These are phyloP conservation scores for Bretziella fagacearum DNA, from an alignment of 2,329 filamentous ascomycete species.

Conservation along the genomic window DNA sequence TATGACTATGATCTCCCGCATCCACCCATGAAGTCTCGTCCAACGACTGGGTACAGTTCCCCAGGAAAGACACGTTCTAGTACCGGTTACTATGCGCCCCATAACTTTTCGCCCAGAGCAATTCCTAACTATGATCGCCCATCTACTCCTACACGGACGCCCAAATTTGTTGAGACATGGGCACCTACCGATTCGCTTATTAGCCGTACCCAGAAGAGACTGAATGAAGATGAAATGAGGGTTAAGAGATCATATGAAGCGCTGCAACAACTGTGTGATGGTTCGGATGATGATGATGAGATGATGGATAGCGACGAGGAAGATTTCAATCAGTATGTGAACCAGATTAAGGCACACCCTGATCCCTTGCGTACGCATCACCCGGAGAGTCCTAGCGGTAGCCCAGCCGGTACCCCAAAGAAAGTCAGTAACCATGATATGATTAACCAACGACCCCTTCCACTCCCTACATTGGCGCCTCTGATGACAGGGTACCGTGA, in stretches of 20 bases:
- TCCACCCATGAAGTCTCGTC: conserved; percentile 13
- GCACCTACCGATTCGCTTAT: conserved; percentile 36
- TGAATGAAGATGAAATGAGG: conserved; percentile 24
- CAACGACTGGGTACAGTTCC: conserved; percentile 5
- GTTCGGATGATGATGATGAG: conserved; percentile 25
- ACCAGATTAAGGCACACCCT: conserved; percentile 19
- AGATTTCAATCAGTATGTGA: conserved; percentile 24
- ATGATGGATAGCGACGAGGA: conserved; percentile 22
- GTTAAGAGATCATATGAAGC: conserved; percentile 28
- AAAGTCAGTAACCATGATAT: not conserved
- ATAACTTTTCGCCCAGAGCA: not conserved
- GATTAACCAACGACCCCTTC: not conserved
- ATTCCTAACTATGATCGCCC: conserved; percentile 1
- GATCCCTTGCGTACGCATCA: conserved; percentile 13
- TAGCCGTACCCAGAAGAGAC: conserved; percentile 35
- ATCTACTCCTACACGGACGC: conserved; percentile 22
- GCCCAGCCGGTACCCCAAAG: not conserved
- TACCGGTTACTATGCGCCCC: not conserved
- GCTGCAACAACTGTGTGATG: conserved; percentile 29
- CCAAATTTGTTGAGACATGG: conserved; percentile 39
- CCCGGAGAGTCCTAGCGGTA: conserved; percentile 1
- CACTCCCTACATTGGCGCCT: conserved; percentile 3
- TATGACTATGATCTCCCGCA: not conserved
- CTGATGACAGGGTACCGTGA: conserved; percentile 19
- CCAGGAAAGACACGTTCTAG: conserved; percentile 10